These are phyloP conservation scores for Hondaea fermentalgiana DNA, from an alignment of 108 stramenopile species.

Conservation along the genomic window DNA sequence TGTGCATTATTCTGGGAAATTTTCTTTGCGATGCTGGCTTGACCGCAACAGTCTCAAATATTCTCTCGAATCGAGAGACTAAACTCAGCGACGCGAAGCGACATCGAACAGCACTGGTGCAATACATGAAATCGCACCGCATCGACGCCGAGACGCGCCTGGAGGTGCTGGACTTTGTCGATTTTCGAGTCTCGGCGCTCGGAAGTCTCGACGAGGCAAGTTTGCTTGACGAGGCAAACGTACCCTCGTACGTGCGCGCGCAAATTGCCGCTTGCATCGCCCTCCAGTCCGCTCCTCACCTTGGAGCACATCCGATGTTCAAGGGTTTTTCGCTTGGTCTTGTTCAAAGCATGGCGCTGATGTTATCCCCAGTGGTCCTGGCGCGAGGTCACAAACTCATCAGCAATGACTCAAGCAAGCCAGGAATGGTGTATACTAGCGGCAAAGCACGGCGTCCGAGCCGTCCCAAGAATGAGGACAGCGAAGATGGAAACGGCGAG, in stretches of 20 bases:
- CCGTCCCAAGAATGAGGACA: neutral
- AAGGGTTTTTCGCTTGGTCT: neutral
- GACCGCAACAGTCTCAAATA: constrained; percentile 50
- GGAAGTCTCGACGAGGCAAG: neutral
- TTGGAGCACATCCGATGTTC: neutral
- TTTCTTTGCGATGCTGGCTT: constrained; percentile 59
- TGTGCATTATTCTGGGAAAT: constrained; percentile 49
- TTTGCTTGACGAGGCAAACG: neutral
- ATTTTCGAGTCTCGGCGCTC: neutral
- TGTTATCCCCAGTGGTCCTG: neutral
- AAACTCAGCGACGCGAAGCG: neutral
- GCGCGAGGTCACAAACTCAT: neutral
- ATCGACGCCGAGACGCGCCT: neutral
- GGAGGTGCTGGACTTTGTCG: neutral
- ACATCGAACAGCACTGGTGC: neutral
- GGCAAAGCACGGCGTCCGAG: neutral
- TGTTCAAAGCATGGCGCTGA: neutral
- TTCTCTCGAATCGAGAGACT: constrained; percentile 39
- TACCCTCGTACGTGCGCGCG: neutral
- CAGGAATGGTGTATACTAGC: neutral
- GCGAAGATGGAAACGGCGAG: too few relatives aligned
- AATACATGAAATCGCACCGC: neutral
- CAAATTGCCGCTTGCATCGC: neutral
- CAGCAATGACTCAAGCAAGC: neutral
- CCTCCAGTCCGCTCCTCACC: neutral